Percentiles rank a stretch among this genome's conserved stretches.
These are phyloP conservation scores for Senna siamea DNA, from an alignment of 306 rosid genomes.

Conservation along the genomic window DNA sequence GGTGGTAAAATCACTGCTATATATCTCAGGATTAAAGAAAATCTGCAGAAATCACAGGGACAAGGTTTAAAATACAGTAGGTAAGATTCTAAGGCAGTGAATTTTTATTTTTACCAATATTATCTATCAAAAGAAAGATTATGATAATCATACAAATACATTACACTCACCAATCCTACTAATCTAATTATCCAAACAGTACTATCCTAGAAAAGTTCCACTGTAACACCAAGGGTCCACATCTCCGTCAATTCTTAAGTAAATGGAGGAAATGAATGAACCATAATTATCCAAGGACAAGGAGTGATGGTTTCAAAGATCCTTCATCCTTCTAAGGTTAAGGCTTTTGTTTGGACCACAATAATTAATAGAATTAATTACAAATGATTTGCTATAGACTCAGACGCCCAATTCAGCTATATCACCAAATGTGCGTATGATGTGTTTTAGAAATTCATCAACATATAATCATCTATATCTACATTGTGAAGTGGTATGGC, in stretches of 20 bases:
- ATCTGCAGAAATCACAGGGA: slow-evolving; percentile 55
- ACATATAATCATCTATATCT: background rate
- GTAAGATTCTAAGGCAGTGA: background rate
- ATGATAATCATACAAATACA: slow-evolving; percentile 5
- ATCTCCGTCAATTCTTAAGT: slow-evolving; percentile 34
- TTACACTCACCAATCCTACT: slow-evolving; percentile 20
- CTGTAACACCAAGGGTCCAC: slow-evolving; percentile 25
- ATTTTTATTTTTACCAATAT: background rate
- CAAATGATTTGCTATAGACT: background rate
- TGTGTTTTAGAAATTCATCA: background rate
- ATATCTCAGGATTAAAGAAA: slow-evolving; percentile 97
- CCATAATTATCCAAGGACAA: slow-evolving; percentile 21
- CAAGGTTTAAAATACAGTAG: background rate
- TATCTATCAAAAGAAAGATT: background rate
- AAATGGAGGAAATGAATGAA: slow-evolving; percentile 10
- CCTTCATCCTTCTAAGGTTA: background rate
- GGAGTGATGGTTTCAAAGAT: background rate
- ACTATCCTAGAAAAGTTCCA: slow-evolving; percentile 2
- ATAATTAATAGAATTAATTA: background rate
- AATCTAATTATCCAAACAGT: slow-evolving; percentile 22
- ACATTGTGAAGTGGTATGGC: background rate
- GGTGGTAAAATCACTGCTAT: slow-evolving; percentile 77
- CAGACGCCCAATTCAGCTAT: background rate
- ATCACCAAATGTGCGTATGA: background rate
- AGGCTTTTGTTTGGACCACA: background rate